Base-by-base conservation (phyloP, 148 eudicot species). In the Pharnaceum exiguum region DNA sequence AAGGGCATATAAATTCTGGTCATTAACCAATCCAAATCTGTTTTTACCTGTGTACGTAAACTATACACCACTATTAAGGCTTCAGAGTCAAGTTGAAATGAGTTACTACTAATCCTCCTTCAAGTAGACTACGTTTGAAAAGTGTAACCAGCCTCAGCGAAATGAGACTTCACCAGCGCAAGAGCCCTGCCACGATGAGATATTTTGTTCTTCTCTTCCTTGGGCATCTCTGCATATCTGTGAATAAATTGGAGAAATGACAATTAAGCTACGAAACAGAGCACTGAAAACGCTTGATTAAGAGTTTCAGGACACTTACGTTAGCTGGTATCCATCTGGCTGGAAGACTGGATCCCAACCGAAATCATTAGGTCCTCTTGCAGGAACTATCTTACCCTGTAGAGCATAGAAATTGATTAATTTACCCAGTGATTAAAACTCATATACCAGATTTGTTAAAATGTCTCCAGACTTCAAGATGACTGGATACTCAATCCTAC, bases 291-390 rank as follows among this genome's bases (percentile, higher is more conserved):
- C 26, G 15, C 31, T 16, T 39, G 10, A 23, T 32, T 26, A 40
- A 32, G 38, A 30, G 33, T 2, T 39, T 16, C 32, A 55, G 18
- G 46, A 60, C 35, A 60, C 68, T 71, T 82, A 87, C 95, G 97
- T 87, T 35, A 72, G 83, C 39, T 87, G 78, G 72, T 82, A 84
- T 67, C 93, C 93, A 46, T 90, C 95, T 0, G 97, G 97, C 70
- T 86, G 80, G 61, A 90, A 90, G 63, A 86, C 51, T 1, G 97
- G 95, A 79, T 90, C 95, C 97, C 97, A 90, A 45, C 97, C 97
- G 57, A 90, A 90, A 69, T 90, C 93, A 60, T 74, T 77, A 5
- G 97, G 97, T 55, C 97, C 97, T 79, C 93, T 90, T 17, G 95
- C 71, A 44, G 78, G 71, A 61, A 90, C 95, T 43, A 90, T 87